Conservation (phyloP, 1,139 yeast species). For the Yamadazyma friedrichii region DNA sequence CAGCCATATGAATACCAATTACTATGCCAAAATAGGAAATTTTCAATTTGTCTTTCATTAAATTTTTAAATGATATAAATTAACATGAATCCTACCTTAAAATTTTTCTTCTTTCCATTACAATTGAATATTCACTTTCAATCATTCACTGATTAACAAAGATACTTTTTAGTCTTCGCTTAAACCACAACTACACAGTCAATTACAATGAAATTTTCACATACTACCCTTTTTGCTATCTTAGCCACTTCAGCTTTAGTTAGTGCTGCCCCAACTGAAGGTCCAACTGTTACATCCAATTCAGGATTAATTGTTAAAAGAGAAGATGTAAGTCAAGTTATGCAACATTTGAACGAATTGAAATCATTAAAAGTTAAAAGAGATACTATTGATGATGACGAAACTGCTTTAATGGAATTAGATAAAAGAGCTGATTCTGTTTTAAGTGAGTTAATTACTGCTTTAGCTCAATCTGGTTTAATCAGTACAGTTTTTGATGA, state of each 20-base stretch:
- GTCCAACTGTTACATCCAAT: constrained; percentile 7
- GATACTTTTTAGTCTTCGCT: constrained; percentile 1
- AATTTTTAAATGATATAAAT: too few relatives aligned
- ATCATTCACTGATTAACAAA: neutral
- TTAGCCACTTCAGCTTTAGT: constrained; percentile 41
- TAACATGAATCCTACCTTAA: neutral
- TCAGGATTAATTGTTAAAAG: constrained; percentile 34
- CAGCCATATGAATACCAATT: constrained; percentile 5
- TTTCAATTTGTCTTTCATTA: neutral
- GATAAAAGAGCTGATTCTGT: constrained; percentile 40
- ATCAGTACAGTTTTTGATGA: constrained; percentile 36
- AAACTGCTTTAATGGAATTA: constrained; percentile 26
- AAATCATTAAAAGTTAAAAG: constrained; percentile 34
- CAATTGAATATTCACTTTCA: neutral
- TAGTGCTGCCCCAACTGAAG: constrained; percentile 38
- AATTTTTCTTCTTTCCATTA: neutral
- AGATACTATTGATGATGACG: constrained; percentile 28
- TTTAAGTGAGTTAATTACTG: constrained; percentile 36
- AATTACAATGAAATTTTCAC: constrained; percentile 44
- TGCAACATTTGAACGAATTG: constrained; percentile 35
- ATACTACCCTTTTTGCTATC: constrained; percentile 42
- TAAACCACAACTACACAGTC: neutral
- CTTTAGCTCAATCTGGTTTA: constrained; percentile 41
- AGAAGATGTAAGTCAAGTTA: constrained; percentile 35
- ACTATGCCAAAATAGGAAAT: constrained; percentile 16